Base-by-base conservation (phyloP, 1,139 yeast genomes). In the Kluyveromyces marxianus region DNA sequence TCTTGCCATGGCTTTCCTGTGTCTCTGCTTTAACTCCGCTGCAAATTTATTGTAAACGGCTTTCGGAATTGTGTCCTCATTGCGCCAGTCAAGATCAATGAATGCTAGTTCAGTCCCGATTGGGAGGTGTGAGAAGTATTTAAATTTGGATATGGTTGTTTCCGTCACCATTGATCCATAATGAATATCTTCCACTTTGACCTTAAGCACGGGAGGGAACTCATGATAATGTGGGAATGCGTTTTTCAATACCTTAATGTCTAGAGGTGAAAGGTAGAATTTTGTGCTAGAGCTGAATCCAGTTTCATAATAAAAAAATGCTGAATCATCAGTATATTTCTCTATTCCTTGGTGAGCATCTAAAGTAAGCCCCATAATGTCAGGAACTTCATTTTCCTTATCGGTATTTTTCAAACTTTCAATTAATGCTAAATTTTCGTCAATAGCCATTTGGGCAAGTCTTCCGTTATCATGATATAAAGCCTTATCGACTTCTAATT, bases 21-120 rank as follows among this genome's bases (percentile, higher is more conserved):
- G 70, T 44, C 97, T 72, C 44, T 76, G 80, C 21, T 65, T 67
- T 32, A 92, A 68, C 51, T 85, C 94, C 27, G 70, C 71, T 41
- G 75, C 70, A 64, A 82, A 88, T 31, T 62, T 60, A 1, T 67
- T 64, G 69, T 83, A 77, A 0, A 83, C 75, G 25, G 77, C 81
- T 5, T 66, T 65, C 3, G 75, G 69, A 1, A 82, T 65, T 31
- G 72, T 49, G 14, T 56, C 52, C 14, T 65, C 57, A 37, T 60
- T 51, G 53, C 77, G 65, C 97, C 98, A 92, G 58, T 87, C 81
- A 48, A 96, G 77, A 57, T 92, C 97, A 48, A 94, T 59, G 53
- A 88, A 82, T 10, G 92, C 95, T 40, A 92, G 66, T 39, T 85
- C 84, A 0, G 96, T 81, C 1, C 97, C 97, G 31, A 78, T 62